phyloP scores from a whole-genome alignment of 2,329 filamentous ascomycete genomes.

The Colletotrichum sidae region DNA sequence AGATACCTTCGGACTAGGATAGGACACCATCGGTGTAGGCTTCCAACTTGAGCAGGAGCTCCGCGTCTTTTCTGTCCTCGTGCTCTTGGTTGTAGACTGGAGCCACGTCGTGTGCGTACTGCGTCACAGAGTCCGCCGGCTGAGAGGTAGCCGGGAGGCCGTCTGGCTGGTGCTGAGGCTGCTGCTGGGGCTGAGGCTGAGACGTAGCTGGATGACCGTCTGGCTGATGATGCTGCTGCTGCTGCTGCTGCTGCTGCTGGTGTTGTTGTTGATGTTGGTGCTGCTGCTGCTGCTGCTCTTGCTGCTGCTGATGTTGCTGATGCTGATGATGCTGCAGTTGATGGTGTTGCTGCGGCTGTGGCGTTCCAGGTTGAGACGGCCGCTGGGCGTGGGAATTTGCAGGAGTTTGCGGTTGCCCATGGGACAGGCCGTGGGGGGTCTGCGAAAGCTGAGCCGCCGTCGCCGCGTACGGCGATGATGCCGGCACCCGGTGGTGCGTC shows the following conservation, averaged over 20 bases:
- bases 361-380: constrained; percentile 31
- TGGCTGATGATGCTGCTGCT: constrained; percentile 38
- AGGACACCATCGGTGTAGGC: constrained; percentile 33
- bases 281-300: constrained; percentile 36
- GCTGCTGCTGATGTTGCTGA: constrained; percentile 31
- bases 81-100: constrained; percentile 33
- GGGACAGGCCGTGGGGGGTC: constrained; percentile 26
- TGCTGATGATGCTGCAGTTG: neutral
- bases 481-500: constrained; percentile 18
- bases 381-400: constrained; percentile 29
- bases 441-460: constrained; percentile 32
- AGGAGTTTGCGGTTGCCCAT: constrained; percentile 28
- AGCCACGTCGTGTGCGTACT: constrained; percentile 27
- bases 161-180: constrained; percentile 36
- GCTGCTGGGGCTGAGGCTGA: constrained; percentile 18
- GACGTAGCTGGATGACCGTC: constrained; percentile 1
- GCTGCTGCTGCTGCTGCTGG: constrained; percentile 9
- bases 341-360: constrained; percentile 24
- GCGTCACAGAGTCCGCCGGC: constrained; percentile 11
- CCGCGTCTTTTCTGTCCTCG: constrained; percentile 35
- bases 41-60: constrained; percentile 36
- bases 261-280: constrained; percentile 35
- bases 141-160: constrained; percentile 13
- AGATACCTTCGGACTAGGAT: too few relatives aligned
- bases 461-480: constrained; percentile 31